These are phyloP conservation scores for Massospora cicadina DNA, from an alignment of 371 early-diverging fungal species.

Conservation along the genomic window DNA sequence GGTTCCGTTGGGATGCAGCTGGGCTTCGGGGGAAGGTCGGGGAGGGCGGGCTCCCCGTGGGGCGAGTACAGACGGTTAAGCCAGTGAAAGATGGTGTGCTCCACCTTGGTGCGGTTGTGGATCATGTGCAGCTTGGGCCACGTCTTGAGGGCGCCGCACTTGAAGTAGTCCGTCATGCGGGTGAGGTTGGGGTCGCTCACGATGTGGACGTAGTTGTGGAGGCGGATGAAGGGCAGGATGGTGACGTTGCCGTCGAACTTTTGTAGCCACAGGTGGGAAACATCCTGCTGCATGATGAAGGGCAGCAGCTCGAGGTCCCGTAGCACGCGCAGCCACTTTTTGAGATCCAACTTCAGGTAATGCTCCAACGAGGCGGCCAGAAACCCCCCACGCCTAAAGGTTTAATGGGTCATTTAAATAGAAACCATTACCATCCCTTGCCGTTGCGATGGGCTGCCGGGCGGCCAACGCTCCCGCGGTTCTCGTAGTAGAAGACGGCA, in stretches of 20 bases:
- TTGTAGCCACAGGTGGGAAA: constrained; percentile 69
- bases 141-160: constrained; percentile 38
- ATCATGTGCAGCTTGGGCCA: constrained; percentile 76
- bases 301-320: constrained; percentile 66
- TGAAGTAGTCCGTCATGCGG: constrained; percentile 33
- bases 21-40: too few relatives aligned
- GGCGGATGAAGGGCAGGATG: constrained; percentile 44
- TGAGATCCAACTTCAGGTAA: constrained; percentile 60
- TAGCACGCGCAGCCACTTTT: constrained; percentile 67
- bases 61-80: too few relatives aligned
- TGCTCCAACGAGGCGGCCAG: constrained; percentile 58
- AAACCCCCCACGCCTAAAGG: constrained; percentile 65
- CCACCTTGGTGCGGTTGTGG: constrained; percentile 52
- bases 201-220: constrained; percentile 45
- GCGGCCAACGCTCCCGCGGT: constrained; percentile 51
- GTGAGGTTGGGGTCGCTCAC: constrained; percentile 48
- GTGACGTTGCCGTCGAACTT: constrained; percentile 77
- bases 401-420: not conserved
- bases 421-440: constrained; percentile 17
- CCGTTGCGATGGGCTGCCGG: constrained; percentile 38
- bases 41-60: too few relatives aligned
- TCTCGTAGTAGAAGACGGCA: constrained; percentile 59
- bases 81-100: constrained; percentile 34
- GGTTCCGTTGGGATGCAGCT: too few relatives aligned
- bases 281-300: constrained; percentile 49